Conservation (phyloP, 169 alveolate species). For the Plasmodium coatneyi region DNA sequence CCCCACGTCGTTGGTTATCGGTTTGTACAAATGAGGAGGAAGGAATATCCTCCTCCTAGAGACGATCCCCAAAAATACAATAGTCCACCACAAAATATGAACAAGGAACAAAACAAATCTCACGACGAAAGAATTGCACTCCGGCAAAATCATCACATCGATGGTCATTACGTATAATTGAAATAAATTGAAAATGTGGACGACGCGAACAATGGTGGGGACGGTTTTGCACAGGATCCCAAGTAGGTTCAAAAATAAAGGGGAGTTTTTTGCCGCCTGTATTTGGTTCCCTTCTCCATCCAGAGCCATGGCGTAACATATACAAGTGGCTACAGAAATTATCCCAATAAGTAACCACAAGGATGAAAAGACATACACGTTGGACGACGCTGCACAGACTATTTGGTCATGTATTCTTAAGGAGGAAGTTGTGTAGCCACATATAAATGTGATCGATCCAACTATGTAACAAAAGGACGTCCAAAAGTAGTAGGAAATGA, state of each 20-base stretch:
- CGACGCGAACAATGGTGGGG: slow-evolving; percentile 46
- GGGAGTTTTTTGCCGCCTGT: background rate
- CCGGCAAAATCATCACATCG: slow-evolving; percentile 66
- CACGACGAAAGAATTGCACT: slow-evolving; percentile 53
- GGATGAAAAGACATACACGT: slow-evolving; percentile 46
- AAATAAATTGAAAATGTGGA: slow-evolving; percentile 65
- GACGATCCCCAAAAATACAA: slow-evolving; percentile 45
- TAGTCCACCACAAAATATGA: slow-evolving; percentile 57
- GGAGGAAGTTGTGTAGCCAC: slow-evolving; percentile 27
- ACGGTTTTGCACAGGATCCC: slow-evolving; percentile 65
- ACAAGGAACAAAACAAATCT: slow-evolving; percentile 36
- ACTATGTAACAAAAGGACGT: slow-evolving; percentile 31
- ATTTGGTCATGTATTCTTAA: slow-evolving; percentile 45
- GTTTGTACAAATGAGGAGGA: slow-evolving; percentile 69
- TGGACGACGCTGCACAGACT: slow-evolving; percentile 65
- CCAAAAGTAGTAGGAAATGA: slow-evolving; percentile 59
- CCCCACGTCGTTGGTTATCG: slow-evolving; percentile 63
- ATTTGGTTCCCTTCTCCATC: slow-evolving; percentile 37
- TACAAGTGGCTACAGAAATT: slow-evolving; percentile 17
- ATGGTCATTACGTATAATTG: slow-evolving; percentile 37
- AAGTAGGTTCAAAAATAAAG: slow-evolving; percentile 36
- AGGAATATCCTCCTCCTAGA: slow-evolving; percentile 50
- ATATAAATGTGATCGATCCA: slow-evolving; percentile 30
- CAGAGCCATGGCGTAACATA: slow-evolving; percentile 25
- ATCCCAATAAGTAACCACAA: slow-evolving; percentile 58